Percentiles rank a stretch among this genome's conserved stretches.
phyloP scores from a whole-genome alignment of 2,329 filamentous ascomycete species.

The Calycina herbarum region DNA sequence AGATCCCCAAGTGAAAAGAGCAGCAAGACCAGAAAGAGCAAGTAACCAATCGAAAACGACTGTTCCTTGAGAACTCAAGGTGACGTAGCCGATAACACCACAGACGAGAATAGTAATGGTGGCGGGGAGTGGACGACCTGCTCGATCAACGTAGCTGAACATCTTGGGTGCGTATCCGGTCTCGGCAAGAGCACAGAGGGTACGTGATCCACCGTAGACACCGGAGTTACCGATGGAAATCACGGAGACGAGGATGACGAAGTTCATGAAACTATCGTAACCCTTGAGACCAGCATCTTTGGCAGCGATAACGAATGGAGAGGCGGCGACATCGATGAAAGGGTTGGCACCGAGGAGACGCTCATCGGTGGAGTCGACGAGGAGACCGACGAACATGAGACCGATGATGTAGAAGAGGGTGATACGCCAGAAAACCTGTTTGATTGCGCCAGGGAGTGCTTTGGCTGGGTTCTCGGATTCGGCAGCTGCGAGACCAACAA shows the following conservation, averaged over 20 bases:
- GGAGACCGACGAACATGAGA: slow-evolving; percentile 11
- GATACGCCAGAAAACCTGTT: slow-evolving; percentile 94
- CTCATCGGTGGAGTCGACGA: slow-evolving; percentile 59
- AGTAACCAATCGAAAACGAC: slow-evolving; percentile 64
- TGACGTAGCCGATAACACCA: slow-evolving; percentile 58
- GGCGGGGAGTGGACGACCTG: slow-evolving; percentile 68
- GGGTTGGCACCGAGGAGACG: slow-evolving; percentile 59
- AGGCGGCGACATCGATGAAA: slow-evolving; percentile 66
- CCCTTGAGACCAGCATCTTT: slow-evolving; percentile 78
- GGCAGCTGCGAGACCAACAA: slow-evolving; percentile 73
- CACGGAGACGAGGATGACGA: slow-evolving; percentile 85
- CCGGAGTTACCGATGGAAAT: slow-evolving; percentile 88
- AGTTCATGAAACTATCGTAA: slow-evolving; percentile 86
- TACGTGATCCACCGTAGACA: slow-evolving; percentile 87
- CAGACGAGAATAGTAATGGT: slow-evolving; percentile 53
- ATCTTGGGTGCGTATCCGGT: slow-evolving; percentile 77
- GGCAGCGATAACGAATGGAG: slow-evolving; percentile 91
- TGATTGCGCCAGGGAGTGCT: slow-evolving; percentile 79
- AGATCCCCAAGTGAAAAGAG: slow-evolving; percentile 72
- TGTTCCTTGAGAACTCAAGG: slow-evolving; percentile 43
- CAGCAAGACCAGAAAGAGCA: slow-evolving; percentile 68
- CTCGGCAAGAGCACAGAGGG: slow-evolving; percentile 83
- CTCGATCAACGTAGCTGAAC: slow-evolving; percentile 77
- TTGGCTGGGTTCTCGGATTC: slow-evolving; percentile 76
- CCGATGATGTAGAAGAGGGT: slow-evolving; percentile 47